These are phyloP conservation scores for Medicago ruthenica DNA, from an alignment of 306 rosid genomes.

Conservation along the genomic window DNA sequence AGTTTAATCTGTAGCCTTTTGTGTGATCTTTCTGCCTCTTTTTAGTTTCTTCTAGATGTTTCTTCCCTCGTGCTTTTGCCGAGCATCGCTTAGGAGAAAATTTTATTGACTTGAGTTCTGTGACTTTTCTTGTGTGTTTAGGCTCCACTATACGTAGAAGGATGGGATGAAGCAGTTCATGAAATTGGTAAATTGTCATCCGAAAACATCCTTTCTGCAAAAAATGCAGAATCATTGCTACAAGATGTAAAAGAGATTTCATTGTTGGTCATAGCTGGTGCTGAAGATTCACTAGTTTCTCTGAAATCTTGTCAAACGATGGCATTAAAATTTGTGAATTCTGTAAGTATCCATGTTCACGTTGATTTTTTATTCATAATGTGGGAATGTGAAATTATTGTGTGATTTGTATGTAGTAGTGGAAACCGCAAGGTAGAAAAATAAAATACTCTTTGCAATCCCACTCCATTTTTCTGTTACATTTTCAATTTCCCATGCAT, in stretches of 20 bases:
- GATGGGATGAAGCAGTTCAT: constrained; percentile 97
- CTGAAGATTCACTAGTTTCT: constrained; percentile 86
- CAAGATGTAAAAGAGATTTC: constrained; percentile 74
- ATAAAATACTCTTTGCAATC: neutral
- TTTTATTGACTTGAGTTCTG: constrained; percentile 27
- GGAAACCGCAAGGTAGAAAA: constrained; percentile 6
- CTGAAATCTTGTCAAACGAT: constrained; percentile 76
- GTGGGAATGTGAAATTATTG: constrained; percentile 18
- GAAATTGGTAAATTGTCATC: constrained; percentile 92
- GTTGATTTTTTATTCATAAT: constrained; percentile 17
- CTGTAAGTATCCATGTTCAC: constrained; percentile 61
- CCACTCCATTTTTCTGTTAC: neutral
- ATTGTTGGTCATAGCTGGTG: constrained; percentile 81
- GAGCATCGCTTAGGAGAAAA: neutral
- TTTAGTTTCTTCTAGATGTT: neutral
- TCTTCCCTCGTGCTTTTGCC: constrained; percentile 16
- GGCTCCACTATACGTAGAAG: constrained; percentile 91
- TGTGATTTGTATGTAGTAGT: neutral
- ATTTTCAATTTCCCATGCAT: constrained; percentile 1
- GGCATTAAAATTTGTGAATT: constrained; percentile 89
- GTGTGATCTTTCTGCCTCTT: neutral
- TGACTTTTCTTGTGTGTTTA: constrained; percentile 43
- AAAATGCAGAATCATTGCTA: constrained; percentile 68
- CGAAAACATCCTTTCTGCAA: constrained; percentile 65
- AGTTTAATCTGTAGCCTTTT: neutral